Conservation (phyloP, 768 basidiomycete genomes). For the Paxillus rubicundulus region DNA sequence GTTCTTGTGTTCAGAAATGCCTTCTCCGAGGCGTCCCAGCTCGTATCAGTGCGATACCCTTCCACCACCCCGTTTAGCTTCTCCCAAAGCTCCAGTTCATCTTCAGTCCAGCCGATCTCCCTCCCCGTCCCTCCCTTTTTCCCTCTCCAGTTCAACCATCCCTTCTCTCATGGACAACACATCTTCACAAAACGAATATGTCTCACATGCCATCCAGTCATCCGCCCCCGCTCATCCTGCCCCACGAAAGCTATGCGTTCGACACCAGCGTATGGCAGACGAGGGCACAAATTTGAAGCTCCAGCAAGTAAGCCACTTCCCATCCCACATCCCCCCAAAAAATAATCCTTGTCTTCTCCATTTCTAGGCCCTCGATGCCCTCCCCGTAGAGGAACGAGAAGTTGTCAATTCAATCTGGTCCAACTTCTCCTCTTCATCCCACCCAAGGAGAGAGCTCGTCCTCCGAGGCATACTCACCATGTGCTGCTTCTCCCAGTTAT, state of each 20-base stretch:
- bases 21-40: constrained; percentile 11
- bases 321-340: not conserved
- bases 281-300: constrained; percentile 89
- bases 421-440: constrained; percentile 92
- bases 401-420: constrained; percentile 93
- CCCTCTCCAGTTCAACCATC: constrained; percentile 15
- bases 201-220: constrained; percentile 4
- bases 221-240: constrained; percentile 37
- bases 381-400: constrained; percentile 82
- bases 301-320: constrained; percentile 64
- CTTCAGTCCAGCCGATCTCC: constrained; percentile 3
- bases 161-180: constrained; percentile 4
- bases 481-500: constrained; percentile 99
- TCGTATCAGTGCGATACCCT: constrained; percentile 70
- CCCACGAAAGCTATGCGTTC: constrained; percentile 76
- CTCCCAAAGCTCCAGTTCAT: not conserved
- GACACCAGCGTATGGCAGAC: constrained; percentile 97
- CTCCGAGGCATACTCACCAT: constrained; percentile 96
- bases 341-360: constrained; percentile 5
- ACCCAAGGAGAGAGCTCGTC: constrained; percentile 88
- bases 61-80: constrained; percentile 57
- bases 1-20: constrained; percentile 12
- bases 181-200: not conserved
- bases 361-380: constrained; percentile 80
- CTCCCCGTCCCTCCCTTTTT: constrained; percentile 21